Conservation (phyloP, 2,329 filamentous ascomycete species). For the Ceratocystis colombiana region DNA sequence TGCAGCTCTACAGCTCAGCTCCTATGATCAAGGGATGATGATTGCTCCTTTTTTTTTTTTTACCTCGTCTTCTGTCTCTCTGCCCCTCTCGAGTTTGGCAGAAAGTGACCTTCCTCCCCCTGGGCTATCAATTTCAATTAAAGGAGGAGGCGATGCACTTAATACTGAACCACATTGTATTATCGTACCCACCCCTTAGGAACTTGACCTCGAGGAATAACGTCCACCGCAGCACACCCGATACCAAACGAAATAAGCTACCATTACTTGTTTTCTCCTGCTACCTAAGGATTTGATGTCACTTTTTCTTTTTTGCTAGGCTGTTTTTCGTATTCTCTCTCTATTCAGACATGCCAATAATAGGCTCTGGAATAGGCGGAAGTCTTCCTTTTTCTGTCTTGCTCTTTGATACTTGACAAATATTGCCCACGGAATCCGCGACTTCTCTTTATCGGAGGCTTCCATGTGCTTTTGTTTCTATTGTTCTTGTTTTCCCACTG, state of each 20-base stretch:
- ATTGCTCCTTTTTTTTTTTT: neutral
- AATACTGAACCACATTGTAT: conserved; percentile 10
- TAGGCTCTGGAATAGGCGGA: neutral
- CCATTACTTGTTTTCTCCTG: neutral
- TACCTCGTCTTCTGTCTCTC: neutral
- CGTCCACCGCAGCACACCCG: neutral
- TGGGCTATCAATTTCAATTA: conserved; percentile 14
- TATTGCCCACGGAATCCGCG: neutral
- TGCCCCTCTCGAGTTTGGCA: neutral
- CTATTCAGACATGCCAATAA: neutral
- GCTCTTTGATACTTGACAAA: neutral
- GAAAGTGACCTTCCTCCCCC: neutral
- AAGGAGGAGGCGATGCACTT: conserved; percentile 15
- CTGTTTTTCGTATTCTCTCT: conserved; percentile 3
- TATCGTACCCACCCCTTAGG: conserved; percentile 9
- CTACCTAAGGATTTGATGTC: neutral
- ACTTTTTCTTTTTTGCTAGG: neutral
- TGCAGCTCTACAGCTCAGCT: neutral
- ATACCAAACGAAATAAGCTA: neutral
- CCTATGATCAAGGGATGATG: neutral
- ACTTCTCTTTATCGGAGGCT: conserved; percentile 6
- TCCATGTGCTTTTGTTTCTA: neutral
- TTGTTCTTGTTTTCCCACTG: neutral
- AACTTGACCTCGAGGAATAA: neutral
- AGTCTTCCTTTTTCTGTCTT: neutral